phyloP scores from a whole-genome alignment of 345 rosid species.

The Populus pruinosa region DNA sequence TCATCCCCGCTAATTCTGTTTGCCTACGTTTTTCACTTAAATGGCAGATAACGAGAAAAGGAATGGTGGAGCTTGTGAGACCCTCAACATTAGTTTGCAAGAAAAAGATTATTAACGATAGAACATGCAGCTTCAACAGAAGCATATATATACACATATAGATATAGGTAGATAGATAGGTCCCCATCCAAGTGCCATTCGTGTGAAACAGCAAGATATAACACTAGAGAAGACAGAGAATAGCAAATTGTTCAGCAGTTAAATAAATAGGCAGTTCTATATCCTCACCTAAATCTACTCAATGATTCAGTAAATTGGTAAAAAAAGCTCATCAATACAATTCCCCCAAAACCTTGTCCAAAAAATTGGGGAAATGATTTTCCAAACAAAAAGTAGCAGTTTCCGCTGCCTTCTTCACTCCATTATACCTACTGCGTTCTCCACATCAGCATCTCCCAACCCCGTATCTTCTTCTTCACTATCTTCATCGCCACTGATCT shows the following conservation, averaged over 20 bases:
- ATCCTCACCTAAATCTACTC: conserved; percentile 9
- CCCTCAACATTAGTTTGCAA: no score
- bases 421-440: conserved; percentile 48
- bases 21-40: not conserved
- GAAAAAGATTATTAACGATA: no score
- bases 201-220: not conserved
- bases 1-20: not conserved
- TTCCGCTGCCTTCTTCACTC: conserved; percentile 40
- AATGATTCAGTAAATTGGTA: conserved; percentile 10
- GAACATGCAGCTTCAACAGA: no score
- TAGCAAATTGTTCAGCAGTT: not conserved
- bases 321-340: conserved; percentile 11
- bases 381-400: not conserved
- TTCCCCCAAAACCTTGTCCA: not conserved
- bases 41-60: not conserved
- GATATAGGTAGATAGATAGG: no score
- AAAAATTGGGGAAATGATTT: conserved; percentile 5
- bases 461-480: conserved; percentile 94
- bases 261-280: not conserved
- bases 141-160: no score
- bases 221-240: not conserved
- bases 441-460: conserved; percentile 83
- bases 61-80: not conserved
- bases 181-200: not conserved
- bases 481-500: conserved; percentile 89